phyloP scores from a whole-genome alignment of 306 rosid species.

The Begonia peltatifolia region DNA sequence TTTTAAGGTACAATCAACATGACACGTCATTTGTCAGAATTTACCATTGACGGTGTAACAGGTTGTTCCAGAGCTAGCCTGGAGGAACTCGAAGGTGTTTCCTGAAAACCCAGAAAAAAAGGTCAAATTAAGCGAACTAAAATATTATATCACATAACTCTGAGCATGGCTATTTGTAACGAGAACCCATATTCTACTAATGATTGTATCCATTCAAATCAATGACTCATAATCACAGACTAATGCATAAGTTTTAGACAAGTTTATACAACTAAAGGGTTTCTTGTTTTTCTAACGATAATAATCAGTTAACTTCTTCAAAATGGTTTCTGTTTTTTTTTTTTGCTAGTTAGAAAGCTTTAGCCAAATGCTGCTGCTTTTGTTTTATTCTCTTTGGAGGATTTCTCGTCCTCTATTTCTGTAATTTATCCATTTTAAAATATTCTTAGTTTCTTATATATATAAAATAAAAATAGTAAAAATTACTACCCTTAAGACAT shows the following conservation, averaged over 20 bases:
- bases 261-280: neutral
- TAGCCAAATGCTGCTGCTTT: too few relatives aligned
- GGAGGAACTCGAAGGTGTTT: slow-evolving; percentile 35
- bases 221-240: neutral
- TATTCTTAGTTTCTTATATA: too few relatives aligned
- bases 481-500: too few relatives aligned
- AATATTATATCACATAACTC: neutral
- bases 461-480: too few relatives aligned
- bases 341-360: too few relatives aligned
- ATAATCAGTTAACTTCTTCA: too few relatives aligned
- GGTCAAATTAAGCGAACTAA: neutral
- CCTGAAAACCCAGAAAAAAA: slow-evolving; percentile 14
- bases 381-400: too few relatives aligned
- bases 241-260: neutral
- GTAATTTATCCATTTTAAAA: too few relatives aligned
- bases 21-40: neutral
- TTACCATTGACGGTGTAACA: slow-evolving; percentile 56
- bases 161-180: neutral
- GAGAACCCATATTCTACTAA: neutral
- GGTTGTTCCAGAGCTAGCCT: slow-evolving; percentile 41
- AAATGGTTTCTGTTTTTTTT: too few relatives aligned
- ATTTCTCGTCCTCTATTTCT: too few relatives aligned
- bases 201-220: neutral
- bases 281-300: too few relatives aligned
- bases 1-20: too few relatives aligned